Evolutionary conservation across 1,139 yeast genomes (phyloP), one percentile per base, ranked within the genome.

Genomic region (Sporopachydermia cereana): DNA sequence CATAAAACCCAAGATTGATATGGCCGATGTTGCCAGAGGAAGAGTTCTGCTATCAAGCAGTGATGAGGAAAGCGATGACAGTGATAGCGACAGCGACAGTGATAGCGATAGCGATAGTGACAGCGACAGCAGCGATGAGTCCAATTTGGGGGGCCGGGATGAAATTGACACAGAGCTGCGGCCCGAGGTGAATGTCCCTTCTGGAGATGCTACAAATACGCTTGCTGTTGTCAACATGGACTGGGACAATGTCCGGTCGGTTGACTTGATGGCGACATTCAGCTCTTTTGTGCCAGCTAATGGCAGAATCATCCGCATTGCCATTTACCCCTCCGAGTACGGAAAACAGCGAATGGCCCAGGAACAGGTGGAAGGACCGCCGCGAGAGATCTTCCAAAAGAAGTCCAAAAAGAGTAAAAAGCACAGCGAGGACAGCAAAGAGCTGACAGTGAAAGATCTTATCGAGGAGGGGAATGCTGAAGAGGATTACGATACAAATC

Each of bases 201-300:
- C 78, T 49, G 94, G 96, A 41, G 96, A 89, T 1, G 95, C 95
- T 24, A 72, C 95, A 0, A 66, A 68, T 31, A 68, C 84, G 3
- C 71, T 93, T 58, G 98, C 98, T 0, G 95, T 82, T 1, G 98
- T 93, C 27, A 93, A 93, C 57, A 71, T 93, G 74, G 98, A 93
- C 59, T 93, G 98, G 98, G 99, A 93, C 55, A 84, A 91, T 57
- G 71, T 93, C 20, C 74, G 78, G 45, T 84, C 97, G 0, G 78
- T 77, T 12, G 98, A 91, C 60, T 63, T 93, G 52, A 77, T 85
- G 84, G 95, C 95, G 3, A 83, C 97, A 0, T 86, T 93, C 55
- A 68, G 79, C 3, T 80, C 96, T 45, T 93, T 93, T 66, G 82
- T 84, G 18, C 96, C 96, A 16, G 64, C 76, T 36, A 77, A 75